Evolutionary conservation across 768 basidiomycete species (phyloP).

Genomic region (Termitomyces sp.): DNA sequence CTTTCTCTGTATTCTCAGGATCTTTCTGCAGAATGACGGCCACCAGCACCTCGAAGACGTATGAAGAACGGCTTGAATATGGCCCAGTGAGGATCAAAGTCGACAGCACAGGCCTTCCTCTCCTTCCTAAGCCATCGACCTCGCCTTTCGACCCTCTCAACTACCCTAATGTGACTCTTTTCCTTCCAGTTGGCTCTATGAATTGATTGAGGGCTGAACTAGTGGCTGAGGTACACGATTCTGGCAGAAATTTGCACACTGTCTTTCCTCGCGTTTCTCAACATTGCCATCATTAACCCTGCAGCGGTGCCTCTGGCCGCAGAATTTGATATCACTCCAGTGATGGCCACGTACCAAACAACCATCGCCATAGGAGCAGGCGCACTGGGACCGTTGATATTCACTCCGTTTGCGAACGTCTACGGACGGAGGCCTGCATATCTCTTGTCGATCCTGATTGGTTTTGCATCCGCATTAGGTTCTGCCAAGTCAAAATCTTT

Average conservation of each 20-base stretch:
- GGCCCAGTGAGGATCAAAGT: slow-evolving; percentile 17
- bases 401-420: slow-evolving; percentile 37
- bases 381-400: slow-evolving; percentile 33
- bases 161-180: slow-evolving; percentile 28
- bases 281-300: slow-evolving; percentile 34
- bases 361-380: slow-evolving; percentile 33
- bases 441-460: slow-evolving; percentile 30
- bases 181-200: not conserved
- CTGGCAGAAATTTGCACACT: slow-evolving; percentile 29
- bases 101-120: slow-evolving; percentile 33
- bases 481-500: slow-evolving; percentile 30
- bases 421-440: slow-evolving; percentile 36
- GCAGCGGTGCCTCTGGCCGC: slow-evolving; percentile 33
- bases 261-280: slow-evolving; percentile 34
- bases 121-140: slow-evolving; percentile 38
- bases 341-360: slow-evolving; percentile 37
- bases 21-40: not conserved
- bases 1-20: not conserved
- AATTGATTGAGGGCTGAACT: not conserved
- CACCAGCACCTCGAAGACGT: not conserved
- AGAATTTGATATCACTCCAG: slow-evolving; percentile 32
- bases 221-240: slow-evolving; percentile 35
- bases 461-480: slow-evolving; percentile 11
- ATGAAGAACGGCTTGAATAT: not conserved
- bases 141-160: slow-evolving; percentile 40